These are phyloP conservation scores for Cyberlindnera japonica DNA, from an alignment of 805 yeast genomes.

Conservation along the genomic window DNA sequence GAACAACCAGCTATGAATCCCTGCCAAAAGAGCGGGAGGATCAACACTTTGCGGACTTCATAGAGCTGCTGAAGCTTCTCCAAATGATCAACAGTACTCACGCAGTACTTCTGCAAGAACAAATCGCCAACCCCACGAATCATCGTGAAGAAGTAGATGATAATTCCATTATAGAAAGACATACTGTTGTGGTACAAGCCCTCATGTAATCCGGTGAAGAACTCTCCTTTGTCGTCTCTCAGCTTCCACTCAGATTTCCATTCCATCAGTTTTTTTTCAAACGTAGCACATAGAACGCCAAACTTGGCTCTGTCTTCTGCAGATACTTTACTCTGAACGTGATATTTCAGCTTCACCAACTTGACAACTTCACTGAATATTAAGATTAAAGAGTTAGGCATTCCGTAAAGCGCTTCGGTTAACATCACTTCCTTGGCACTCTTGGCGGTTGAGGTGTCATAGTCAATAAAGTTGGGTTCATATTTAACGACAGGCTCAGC, in stretches of 20 bases:
- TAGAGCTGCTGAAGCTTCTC: conserved; percentile 58
- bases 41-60: conserved; percentile 44
- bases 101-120: conserved; percentile 59
- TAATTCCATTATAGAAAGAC: conserved; percentile 71
- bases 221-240: conserved; percentile 30
- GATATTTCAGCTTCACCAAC: conserved; percentile 57
- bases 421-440: conserved; percentile 50
- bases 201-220: conserved; percentile 43
- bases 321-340: conserved; percentile 26
- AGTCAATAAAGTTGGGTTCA: conserved; percentile 40
- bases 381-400: conserved; percentile 74
- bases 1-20: conserved; percentile 88
- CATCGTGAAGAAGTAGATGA: conserved; percentile 67
- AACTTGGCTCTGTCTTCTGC: conserved; percentile 22
- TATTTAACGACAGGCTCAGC: conserved; percentile 12
- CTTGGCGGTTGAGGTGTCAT: conserved; percentile 29
- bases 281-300: conserved; percentile 24
- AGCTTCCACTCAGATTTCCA: conserved; percentile 81
- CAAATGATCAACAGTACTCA: conserved; percentile 57
- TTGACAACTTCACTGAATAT: conserved; percentile 72
- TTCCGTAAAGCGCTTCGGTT: conserved; percentile 77
- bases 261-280: conserved; percentile 48
- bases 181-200: conserved; percentile 76
- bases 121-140: conserved; percentile 52
- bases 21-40: conserved; percentile 82